These are phyloP conservation scores for Arthrobotrys megalospora DNA, from an alignment of 2,329 filamentous ascomycete genomes.

Conservation along the genomic window DNA sequence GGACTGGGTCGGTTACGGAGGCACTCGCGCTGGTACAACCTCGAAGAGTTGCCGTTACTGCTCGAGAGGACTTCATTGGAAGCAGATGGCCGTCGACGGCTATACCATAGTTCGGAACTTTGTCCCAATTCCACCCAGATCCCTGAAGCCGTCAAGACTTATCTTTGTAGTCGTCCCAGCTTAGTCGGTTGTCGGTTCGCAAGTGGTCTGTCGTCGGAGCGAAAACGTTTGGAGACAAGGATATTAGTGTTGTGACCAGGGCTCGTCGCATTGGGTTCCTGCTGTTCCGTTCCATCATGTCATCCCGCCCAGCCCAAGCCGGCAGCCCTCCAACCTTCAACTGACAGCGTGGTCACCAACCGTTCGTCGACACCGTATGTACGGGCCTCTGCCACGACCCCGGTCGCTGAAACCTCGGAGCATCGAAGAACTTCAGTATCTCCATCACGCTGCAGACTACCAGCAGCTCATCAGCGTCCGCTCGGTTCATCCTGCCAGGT, in stretches of 20 bases:
- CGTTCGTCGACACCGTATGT: not conserved
- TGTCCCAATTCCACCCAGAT: not conserved
- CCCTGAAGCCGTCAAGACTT: not conserved
- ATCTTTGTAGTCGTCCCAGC: not conserved
- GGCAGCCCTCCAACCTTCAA: not conserved
- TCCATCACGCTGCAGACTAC: not conserved
- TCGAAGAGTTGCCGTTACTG: slow-evolving; percentile 32
- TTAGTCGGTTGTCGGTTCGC: slow-evolving; percentile 8
- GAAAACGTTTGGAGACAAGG: slow-evolving; percentile 27
- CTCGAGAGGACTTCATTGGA: slow-evolving; percentile 55
- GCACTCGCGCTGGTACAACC: slow-evolving; percentile 40
- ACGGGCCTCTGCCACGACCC: not conserved
- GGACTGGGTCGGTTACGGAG: slow-evolving; percentile 29
- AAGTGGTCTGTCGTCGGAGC: slow-evolving; percentile 19
- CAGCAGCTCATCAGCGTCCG: not conserved
- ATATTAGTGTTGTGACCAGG: slow-evolving; percentile 16
- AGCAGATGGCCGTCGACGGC: slow-evolving; percentile 4
- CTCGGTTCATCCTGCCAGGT: not conserved
- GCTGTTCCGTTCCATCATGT: slow-evolving; percentile 34
- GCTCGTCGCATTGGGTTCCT: slow-evolving; percentile 20
- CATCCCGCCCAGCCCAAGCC: slow-evolving; percentile 10
- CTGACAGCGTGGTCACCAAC: slow-evolving; percentile 58
- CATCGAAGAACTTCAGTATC: not conserved
- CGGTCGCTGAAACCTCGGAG: not conserved
- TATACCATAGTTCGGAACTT: slow-evolving; percentile 34